Evolutionary conservation across 2,329 filamentous ascomycete genomes (phyloP).

Genomic region (Paecilomyces niveus): DNA sequence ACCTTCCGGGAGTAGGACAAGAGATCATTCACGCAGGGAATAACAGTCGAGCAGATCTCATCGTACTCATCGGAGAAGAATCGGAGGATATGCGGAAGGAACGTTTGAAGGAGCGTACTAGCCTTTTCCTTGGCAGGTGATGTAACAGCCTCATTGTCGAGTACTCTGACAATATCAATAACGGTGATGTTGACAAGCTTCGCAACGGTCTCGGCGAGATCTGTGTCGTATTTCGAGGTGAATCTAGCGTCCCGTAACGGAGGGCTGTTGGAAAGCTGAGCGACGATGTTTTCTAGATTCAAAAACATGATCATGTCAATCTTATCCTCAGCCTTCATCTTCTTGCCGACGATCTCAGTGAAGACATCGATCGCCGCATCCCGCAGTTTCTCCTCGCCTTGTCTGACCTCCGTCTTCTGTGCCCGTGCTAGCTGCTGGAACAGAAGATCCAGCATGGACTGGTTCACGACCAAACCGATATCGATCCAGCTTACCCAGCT

Average conservation of each 20-base stretch:
- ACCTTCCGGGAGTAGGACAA: slow-evolving; percentile 84
- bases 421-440: slow-evolving; percentile 80
- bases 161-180: slow-evolving; percentile 75
- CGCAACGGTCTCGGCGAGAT: slow-evolving; percentile 88
- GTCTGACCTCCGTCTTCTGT: slow-evolving; percentile 50
- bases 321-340: slow-evolving; percentile 93
- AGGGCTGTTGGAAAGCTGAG: slow-evolving; percentile 76
- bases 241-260: slow-evolving; percentile 70
- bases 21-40: slow-evolving; percentile 85
- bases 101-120: slow-evolving; percentile 72
- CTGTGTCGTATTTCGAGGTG: slow-evolving; percentile 85
- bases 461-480: slow-evolving; percentile 86
- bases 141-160: slow-evolving; percentile 61
- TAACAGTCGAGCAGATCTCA: slow-evolving; percentile 93
- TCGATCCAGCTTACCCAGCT: slow-evolving; percentile 99
- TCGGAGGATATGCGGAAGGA: slow-evolving; percentile 78
- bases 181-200: slow-evolving; percentile 90
- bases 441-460: slow-evolving; percentile 75
- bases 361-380: slow-evolving; percentile 91
- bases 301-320: slow-evolving; percentile 83
- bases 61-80: slow-evolving; percentile 98
- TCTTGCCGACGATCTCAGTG: slow-evolving; percentile 93
- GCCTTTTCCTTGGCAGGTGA: slow-evolving; percentile 64
- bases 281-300: slow-evolving; percentile 76
- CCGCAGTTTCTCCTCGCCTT: slow-evolving; percentile 74